Evolutionary conservation across 2,329 filamentous ascomycete species (phyloP).

Genomic region (Pezicula carpinea): DNA sequence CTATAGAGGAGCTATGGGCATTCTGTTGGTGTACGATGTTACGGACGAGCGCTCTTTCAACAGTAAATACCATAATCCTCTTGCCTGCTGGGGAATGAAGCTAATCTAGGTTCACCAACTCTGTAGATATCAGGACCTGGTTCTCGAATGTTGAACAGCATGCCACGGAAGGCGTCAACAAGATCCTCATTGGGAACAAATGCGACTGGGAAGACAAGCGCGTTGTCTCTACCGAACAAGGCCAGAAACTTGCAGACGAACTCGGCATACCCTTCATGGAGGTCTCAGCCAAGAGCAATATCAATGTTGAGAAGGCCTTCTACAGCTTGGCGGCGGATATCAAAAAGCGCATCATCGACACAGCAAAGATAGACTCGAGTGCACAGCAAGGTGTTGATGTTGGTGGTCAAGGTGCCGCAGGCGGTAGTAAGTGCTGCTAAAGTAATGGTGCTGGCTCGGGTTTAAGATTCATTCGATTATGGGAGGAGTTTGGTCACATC

Average conservation of each 20-base stretch:
- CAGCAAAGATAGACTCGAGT: conserved; percentile 68
- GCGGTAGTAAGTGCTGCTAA: conserved; percentile 74
- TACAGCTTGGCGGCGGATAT: conserved; percentile 93
- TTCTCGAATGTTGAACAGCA: conserved; percentile 99
- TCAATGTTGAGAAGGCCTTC: conserved; percentile 99
- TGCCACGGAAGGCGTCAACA: conserved; percentile 97
- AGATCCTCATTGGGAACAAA: conserved; percentile 99
- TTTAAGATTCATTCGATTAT: conserved; percentile 23
- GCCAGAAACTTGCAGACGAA: conserved; percentile 90
- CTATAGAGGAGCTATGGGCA: conserved; percentile 97
- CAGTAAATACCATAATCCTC: conserved; percentile 47
- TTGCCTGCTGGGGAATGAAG: not conserved
- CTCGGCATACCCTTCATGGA: conserved; percentile 97
- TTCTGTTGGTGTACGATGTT: conserved; percentile 95
- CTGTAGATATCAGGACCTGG: conserved; percentile 93
- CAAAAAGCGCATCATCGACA: conserved; percentile 97
- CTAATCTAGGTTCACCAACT: conserved; percentile 17
- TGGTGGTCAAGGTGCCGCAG: conserved; percentile 50
- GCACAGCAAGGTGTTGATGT: conserved; percentile 61
- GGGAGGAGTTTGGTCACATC: conserved; percentile 29
- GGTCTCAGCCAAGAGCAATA: conserved; percentile 97
- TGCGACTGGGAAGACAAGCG: conserved; percentile 99
- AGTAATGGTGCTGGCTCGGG: conserved; percentile 6
- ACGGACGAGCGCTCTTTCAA: conserved; percentile 99
- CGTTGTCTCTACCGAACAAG: conserved; percentile 86